Evolutionary conservation across 805 yeast genomes (phyloP).

Genomic region (Candida parachauliodes): DNA sequence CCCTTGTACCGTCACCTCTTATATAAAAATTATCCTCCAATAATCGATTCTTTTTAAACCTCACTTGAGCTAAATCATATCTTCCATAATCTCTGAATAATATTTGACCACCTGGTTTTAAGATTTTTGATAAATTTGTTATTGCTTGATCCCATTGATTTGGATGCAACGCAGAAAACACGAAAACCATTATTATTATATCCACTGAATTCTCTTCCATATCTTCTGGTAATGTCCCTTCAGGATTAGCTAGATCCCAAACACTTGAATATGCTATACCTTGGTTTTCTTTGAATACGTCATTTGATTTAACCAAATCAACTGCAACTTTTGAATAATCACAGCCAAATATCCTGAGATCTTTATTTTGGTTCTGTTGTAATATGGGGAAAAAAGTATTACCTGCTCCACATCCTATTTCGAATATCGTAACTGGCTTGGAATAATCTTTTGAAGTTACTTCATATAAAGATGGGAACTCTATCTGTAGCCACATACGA

Average conservation of each 20-base stretch:
- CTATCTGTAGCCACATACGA: conserved; percentile 92
- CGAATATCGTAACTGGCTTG: conserved; percentile 73
- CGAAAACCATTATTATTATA: conserved; percentile 91
- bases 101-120: conserved; percentile 92
- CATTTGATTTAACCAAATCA: conserved; percentile 69
- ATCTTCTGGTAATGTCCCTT: conserved; percentile 75
- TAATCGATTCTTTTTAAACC: conserved; percentile 84
- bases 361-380: conserved; percentile 75
- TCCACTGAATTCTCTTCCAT: conserved; percentile 80
- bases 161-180: conserved; percentile 89
- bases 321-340: conserved; percentile 91
- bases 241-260: conserved; percentile 89
- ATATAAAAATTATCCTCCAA: conserved; percentile 92
- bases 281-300: conserved; percentile 51
- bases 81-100: conserved; percentile 93
- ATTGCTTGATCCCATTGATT: conserved; percentile 86
- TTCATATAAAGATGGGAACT: conserved; percentile 81
- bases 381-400: conserved; percentile 92
- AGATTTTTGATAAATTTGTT: conserved; percentile 58
- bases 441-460: conserved; percentile 64
- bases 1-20: conserved; percentile 97
- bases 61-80: conserved; percentile 90
- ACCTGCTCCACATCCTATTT: conserved; percentile 98
- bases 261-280: conserved; percentile 74
- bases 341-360: conserved; percentile 72